Base-by-base conservation (phyloP, 768 basidiomycete genomes). In the Epithele typhae region DNA sequence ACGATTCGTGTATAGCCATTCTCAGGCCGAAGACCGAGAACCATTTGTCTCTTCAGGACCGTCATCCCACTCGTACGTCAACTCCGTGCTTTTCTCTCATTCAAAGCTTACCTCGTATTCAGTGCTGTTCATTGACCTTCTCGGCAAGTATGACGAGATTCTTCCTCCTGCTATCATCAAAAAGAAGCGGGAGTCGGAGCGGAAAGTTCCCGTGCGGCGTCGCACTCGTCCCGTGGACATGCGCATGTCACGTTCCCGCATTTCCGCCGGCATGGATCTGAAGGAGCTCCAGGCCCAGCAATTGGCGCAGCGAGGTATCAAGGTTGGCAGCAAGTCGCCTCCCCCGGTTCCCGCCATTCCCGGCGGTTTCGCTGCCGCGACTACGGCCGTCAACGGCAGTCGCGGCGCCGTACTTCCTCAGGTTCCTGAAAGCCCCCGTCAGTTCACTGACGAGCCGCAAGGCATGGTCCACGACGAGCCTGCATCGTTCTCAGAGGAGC, bases 191-290 rank as follows among this genome's bases (percentile, higher is more conserved):
- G 92, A 94, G 58, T 84, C 89, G 0, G 92, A 90, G 54, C 82
- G 93, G 37, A 88, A 83, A 50, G 73, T 88, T 37, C 93, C 90
- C 11, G 60, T 82, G 19, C 77, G 92, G 34, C 94, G 93, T 60
- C 87, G 89, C 44, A 95, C 93, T 3, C 85, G 87, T 0, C 84
- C 84, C 0, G 69, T 94, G 37, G 93, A 96, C 63, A 85, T 93
- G 82, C 84, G 92, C 38, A 74, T 91, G 64, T 91, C 84, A 54
- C 76, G 92, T 52, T 79, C 81, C 54, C 77, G 76, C 46, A 79
- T 95, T 44, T 84, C 87, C 2, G 75, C 78, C 3, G 86, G 82
- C 21, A 76, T 77, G 3, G 85, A 92, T 51, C 69, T 80, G 2
- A 74, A 79, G 50, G 83, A 90, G 49, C 69, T 89, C 12, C 75